These are phyloP conservation scores for Chalciporus piperatus DNA, from an alignment of 768 basidiomycete genomes.

Conservation along the genomic window DNA sequence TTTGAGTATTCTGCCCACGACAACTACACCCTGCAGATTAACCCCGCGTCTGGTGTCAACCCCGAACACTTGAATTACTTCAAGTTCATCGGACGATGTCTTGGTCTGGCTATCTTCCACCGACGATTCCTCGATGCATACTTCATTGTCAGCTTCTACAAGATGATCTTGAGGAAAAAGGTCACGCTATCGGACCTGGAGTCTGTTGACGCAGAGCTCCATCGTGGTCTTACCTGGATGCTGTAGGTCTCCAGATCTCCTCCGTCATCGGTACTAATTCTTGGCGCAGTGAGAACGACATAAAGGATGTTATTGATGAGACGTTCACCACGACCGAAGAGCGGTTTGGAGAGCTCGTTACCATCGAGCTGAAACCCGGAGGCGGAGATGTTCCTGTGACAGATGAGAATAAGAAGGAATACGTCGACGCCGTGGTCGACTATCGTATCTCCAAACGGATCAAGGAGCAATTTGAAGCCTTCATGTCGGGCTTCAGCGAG, in stretches of 20 bases:
- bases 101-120: constrained; percentile 98
- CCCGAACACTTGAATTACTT: constrained; percentile 99
- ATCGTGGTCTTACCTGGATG: constrained; percentile 98
- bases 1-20: constrained; percentile 99
- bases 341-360: constrained; percentile 97
- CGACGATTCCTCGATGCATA: constrained; percentile 98
- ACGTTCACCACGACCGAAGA: constrained; percentile 97
- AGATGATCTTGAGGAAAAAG: constrained; percentile 99
- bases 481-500: constrained; percentile 99
- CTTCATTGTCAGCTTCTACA: constrained; percentile 99
- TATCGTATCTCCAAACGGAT: constrained; percentile 97
- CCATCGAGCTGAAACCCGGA: constrained; percentile 89
- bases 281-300: constrained; percentile 83
- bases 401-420: constrained; percentile 98
- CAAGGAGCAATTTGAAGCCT: constrained; percentile 98
- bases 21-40: constrained; percentile 99
- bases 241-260: constrained; percentile 54
- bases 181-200: constrained; percentile 91
- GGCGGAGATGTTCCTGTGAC: constrained; percentile 87
- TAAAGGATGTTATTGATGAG: constrained; percentile 96
- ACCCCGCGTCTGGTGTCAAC: constrained; percentile 96
- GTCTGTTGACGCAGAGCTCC: constrained; percentile 93
- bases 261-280: constrained; percentile 8
- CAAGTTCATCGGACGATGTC: constrained; percentile 97
- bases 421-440: constrained; percentile 90